These are phyloP conservation scores for Alternaria longipes DNA, from an alignment of 2,329 filamentous ascomycete genomes.

Conservation along the genomic window DNA sequence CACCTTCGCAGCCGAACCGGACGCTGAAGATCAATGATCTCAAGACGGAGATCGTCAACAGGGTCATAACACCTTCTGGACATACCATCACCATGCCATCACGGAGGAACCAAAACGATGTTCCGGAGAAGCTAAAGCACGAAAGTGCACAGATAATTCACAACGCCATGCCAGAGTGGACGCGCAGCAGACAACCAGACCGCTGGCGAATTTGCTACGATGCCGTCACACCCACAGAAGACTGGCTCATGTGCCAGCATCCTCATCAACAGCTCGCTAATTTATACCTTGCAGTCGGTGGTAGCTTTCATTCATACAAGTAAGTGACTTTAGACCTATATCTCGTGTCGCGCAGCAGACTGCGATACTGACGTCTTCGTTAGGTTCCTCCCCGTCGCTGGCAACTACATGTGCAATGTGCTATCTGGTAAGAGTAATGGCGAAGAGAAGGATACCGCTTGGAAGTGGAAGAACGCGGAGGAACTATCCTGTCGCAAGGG, in stretches of 20 bases:
- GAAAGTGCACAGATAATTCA: conserved; percentile 49
- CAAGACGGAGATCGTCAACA: conserved; percentile 65
- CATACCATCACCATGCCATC: conserved; percentile 64
- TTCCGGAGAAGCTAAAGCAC: conserved; percentile 54
- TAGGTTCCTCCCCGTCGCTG: conserved; percentile 67
- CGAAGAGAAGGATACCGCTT: conserved; percentile 46
- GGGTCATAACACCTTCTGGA: conserved; percentile 57
- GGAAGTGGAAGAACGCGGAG: conserved; percentile 47
- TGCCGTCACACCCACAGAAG: conserved; percentile 68
- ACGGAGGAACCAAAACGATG: conserved; percentile 55
- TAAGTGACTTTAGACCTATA: neutral
- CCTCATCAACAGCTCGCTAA: conserved; percentile 60
- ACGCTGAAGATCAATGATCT: conserved; percentile 70
- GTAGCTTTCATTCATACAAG: conserved; percentile 71
- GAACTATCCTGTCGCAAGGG: conserved; percentile 25
- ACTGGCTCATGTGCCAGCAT: conserved; percentile 66
- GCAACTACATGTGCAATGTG: conserved; percentile 64
- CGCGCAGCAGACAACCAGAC: conserved; percentile 44
- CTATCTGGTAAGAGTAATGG: conserved; percentile 48
- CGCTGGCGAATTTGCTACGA: conserved; percentile 66
- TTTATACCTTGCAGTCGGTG: conserved; percentile 68
- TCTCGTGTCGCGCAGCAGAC: neutral
- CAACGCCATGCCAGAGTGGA: conserved; percentile 46
- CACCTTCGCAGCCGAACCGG: conserved; percentile 57
- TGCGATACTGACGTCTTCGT: neutral